These are phyloP conservation scores for Teratosphaeria epicoccoides DNA, from an alignment of 2,329 filamentous ascomycete genomes.

Conservation along the genomic window DNA sequence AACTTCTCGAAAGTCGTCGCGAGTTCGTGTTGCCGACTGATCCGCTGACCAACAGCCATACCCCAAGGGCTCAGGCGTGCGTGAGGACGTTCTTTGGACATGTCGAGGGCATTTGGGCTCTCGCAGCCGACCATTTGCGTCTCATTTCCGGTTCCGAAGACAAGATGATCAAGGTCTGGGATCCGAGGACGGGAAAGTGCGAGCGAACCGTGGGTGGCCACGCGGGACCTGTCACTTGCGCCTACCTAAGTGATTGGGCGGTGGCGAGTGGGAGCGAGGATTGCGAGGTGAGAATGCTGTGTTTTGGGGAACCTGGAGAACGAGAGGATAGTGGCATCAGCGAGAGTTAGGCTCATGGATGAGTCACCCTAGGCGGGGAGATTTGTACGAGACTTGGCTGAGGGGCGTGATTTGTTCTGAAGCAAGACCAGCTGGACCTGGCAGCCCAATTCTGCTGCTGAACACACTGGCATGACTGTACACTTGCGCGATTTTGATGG, in stretches of 20 bases:
- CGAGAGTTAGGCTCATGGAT: not conserved
- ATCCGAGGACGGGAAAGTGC: constrained; percentile 80
- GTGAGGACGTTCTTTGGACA: constrained; percentile 93
- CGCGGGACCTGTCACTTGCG: constrained; percentile 81
- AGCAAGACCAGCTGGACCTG: too few relatives aligned
- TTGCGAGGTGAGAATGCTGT: constrained; percentile 65
- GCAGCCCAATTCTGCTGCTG: too few relatives aligned
- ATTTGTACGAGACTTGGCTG: too few relatives aligned
- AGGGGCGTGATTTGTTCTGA: too few relatives aligned
- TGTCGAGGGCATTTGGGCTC: constrained; percentile 88
- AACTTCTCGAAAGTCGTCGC: not conserved
- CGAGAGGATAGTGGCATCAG: not conserved
- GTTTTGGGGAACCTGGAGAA: constrained; percentile 18
- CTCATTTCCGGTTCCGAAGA: constrained; percentile 87
- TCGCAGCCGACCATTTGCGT: constrained; percentile 78
- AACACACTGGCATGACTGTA: too few relatives aligned
- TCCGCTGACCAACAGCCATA: constrained; percentile 25
- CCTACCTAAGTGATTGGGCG: constrained; percentile 77
- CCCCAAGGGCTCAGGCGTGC: constrained; percentile 43
- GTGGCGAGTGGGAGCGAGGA: constrained; percentile 92
- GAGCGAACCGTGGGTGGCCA: constrained; percentile 89
- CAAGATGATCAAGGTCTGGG: constrained; percentile 92
- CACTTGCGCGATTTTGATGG: too few relatives aligned
- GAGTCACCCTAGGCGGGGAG: too few relatives aligned
- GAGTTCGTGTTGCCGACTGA: constrained; percentile 22